These are phyloP conservation scores for Penicillium sumatraense DNA, from an alignment of 2,329 filamentous ascomycete species.

Conservation along the genomic window DNA sequence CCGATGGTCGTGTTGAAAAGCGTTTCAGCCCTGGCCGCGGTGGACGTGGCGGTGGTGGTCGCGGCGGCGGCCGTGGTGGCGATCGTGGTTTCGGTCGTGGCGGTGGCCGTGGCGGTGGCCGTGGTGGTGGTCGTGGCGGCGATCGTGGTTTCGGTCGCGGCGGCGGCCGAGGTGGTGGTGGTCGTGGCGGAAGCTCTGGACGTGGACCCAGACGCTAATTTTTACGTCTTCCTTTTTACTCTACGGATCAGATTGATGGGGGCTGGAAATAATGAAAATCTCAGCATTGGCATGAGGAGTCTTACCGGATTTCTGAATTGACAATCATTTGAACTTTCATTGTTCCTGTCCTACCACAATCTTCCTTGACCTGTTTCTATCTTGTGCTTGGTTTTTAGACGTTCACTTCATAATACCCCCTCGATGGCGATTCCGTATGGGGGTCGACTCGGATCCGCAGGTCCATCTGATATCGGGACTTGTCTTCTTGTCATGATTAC, in stretches of 20 bases:
- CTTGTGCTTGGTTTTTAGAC: conserved; percentile 15
- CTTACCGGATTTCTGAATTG: conserved; percentile 6
- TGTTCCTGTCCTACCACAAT: not conserved
- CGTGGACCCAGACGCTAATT: conserved; percentile 4
- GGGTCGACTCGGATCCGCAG: conserved; percentile 15
- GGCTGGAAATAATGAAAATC: conserved; percentile 2
- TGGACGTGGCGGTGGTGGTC: conserved; percentile 29
- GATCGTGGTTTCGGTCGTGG: conserved; percentile 22
- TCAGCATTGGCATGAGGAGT: conserved; percentile 6
- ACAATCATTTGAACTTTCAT: conserved; percentile 1
- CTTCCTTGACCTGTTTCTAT: not conserved
- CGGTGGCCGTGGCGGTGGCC: conserved; percentile 26
- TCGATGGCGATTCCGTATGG: conserved; percentile 21
- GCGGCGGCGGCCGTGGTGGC: conserved; percentile 15
- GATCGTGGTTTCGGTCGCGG: conserved; percentile 7
- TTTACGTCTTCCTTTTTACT: conserved; percentile 4
- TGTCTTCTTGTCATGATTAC: conserved; percentile 23
- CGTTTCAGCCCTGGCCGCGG: conserved; percentile 28
- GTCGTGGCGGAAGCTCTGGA: conserved; percentile 9
- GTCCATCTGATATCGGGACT: conserved; percentile 9
- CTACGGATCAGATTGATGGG: not conserved
- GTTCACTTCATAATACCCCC: conserved; percentile 20
- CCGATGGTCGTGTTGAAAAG: conserved; percentile 33
- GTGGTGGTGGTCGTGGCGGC: conserved; percentile 27
- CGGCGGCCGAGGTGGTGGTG: conserved; percentile 8